Conservation (phyloP, 371 early-diverging fungal species). For the Mucor velutinosus region DNA sequence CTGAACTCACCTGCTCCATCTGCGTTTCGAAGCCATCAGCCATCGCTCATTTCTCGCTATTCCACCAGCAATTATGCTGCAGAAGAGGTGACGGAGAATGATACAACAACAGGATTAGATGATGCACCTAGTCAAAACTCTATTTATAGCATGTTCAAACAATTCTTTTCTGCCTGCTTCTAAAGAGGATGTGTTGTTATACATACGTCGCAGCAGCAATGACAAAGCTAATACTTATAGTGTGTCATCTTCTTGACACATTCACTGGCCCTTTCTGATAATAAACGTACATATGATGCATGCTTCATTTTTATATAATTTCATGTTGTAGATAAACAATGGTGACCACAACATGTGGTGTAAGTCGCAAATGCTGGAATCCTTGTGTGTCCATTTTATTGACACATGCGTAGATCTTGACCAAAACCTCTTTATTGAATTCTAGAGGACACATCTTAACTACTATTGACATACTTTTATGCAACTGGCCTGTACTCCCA, state of each 20-base stretch:
- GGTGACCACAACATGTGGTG: too few relatives aligned
- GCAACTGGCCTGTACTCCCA: too few relatives aligned
- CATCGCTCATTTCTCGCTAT: constrained; percentile 7
- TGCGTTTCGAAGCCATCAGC: background rate
- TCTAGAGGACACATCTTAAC: too few relatives aligned
- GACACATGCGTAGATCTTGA: too few relatives aligned
- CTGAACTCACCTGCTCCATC: background rate
- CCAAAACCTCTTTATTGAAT: too few relatives aligned
- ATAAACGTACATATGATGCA: background rate
- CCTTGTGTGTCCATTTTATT: too few relatives aligned
- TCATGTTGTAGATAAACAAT: too few relatives aligned
- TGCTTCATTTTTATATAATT: background rate
- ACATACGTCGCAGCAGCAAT: background rate
- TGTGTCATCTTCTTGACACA: background rate
- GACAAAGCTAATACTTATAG: background rate
- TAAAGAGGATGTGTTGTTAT: background rate
- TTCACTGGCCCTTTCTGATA: background rate
- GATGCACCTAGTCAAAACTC: background rate
- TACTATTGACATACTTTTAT: too few relatives aligned
- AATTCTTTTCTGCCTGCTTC: background rate
- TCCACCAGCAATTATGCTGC: background rate
- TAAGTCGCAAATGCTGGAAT: too few relatives aligned
- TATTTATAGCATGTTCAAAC: background rate
- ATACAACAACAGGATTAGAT: background rate
- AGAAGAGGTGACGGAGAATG: background rate